These are phyloP conservation scores for Paramecium tetraurelia DNA, from an alignment of 73 alveolate species.

Conservation along the genomic window DNA sequence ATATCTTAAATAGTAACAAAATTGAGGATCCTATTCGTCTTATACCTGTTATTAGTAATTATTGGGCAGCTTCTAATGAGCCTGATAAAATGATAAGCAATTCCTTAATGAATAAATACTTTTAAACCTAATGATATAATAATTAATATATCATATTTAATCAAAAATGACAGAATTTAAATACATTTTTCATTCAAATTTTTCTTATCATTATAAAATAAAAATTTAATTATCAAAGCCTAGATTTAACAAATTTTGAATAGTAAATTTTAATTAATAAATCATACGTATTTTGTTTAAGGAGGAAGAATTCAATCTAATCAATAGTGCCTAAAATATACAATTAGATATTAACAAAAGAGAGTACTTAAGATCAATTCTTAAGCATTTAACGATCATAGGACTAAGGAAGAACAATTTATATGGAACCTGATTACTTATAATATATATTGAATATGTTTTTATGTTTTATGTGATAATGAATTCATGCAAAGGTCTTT, in stretches of 20 bases:
- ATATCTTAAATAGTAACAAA: not conserved
- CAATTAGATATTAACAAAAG: not conserved
- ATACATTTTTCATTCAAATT: not conserved
- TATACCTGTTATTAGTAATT: not conserved
- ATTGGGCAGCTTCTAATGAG: not conserved
- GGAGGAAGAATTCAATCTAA: not conserved
- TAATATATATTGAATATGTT: not conserved
- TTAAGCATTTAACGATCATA: not conserved
- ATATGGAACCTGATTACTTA: not conserved
- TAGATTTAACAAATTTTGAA: not conserved
- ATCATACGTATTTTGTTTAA: not conserved
- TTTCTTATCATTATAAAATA: not conserved
- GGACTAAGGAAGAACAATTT: not conserved
- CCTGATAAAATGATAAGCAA: not conserved
- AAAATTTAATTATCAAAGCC: not conserved
- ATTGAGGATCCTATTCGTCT: not conserved
- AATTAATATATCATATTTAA: not conserved
- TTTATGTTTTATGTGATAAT: not conserved
- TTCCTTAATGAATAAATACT: not conserved
- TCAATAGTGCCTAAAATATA: not conserved
- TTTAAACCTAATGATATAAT: not conserved
- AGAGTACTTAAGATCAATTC: not conserved
- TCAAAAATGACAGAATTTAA: not conserved
- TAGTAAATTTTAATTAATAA: not conserved
- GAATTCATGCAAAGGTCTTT: slow-evolving; percentile 62